Evolutionary conservation across 129 eudicot species (phyloP).

Genomic region (Sambucus nigra): DNA sequence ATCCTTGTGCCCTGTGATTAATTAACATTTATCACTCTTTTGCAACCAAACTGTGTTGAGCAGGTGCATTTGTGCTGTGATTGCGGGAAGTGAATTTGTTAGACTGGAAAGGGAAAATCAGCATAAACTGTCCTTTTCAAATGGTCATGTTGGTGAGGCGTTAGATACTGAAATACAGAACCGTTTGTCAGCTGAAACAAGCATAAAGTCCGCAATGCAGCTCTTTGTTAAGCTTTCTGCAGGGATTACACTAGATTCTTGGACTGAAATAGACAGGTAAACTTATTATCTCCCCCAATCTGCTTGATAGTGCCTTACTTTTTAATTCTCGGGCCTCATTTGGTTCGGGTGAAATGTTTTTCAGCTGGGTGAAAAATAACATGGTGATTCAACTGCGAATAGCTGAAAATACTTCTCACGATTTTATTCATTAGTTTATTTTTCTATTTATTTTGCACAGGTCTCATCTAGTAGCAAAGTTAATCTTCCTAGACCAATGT

Average conservation of each 20-base stretch:
- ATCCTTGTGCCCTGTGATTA: not conserved
- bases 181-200: conserved; percentile 56
- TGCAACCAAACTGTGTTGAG: conserved; percentile 9
- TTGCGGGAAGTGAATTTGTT: conserved; percentile 88
- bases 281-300: too few relatives aligned
- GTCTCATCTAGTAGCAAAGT: conserved; percentile 78
- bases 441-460: conserved; percentile 26
- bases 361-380: too few relatives aligned
- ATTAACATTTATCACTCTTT: not conserved
- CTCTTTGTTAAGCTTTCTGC: conserved; percentile 76
- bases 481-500: conserved; percentile 82
- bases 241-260: conserved; percentile 68
- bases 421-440: too few relatives aligned
- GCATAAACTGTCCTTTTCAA: conserved; percentile 41
- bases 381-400: too few relatives aligned
- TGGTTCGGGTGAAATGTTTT: too few relatives aligned
- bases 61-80: conserved; percentile 91
- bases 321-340: too few relatives aligned
- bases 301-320: too few relatives aligned
- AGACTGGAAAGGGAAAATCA: conserved; percentile 75
- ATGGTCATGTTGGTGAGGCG: conserved; percentile 55
- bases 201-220: conserved; percentile 71
- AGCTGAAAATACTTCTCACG: too few relatives aligned
- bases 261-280: conserved; percentile 86
- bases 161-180: conserved; percentile 49